Base-by-base conservation (phyloP, 192 early-diverging fungal species). In the Entomortierella beljakovae region DNA sequence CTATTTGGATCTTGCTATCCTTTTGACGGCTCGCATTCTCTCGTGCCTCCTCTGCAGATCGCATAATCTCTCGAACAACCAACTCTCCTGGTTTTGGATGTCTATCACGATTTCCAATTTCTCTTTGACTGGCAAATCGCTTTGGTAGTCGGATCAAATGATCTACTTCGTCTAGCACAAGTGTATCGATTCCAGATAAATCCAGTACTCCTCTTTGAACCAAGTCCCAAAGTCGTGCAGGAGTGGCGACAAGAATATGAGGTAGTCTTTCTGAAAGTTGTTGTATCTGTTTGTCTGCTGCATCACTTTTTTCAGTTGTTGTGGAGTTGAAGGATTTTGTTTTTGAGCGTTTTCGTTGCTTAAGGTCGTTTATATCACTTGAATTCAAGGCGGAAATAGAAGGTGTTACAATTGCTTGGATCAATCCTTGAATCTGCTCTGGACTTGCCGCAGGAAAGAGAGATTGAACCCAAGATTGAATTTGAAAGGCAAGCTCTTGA, bases 161-260 rank as follows among this genome's bases (percentile, higher is more conserved):
- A 42, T 89, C 88, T 0, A 81, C 86, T 58, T 89, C 88, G 33
- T 89, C 88, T 51, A 89, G 32, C 0, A 82, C 67, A 0, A 89
- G 31, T 3, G 81, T 82, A 8, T 82, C 64, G 29, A 87, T 64
- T 15, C 52, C 51, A 4, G 64, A 56, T 2, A 81, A 53, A 35
- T 82, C 73, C 34, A 87, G 34, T 11, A 64, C 52, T 0, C 75
- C 69, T 23, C 58, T 57, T 37, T 80, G 43, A 10, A 87, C 25
- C 10, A 84, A 29, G 0, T 82, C 58, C 28, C 81, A 62, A 9
- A 86, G 33, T 26, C 68, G 62, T 35, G 50, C 59, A n/a, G 88
- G 75, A 4, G 84, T 86, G 26, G 81, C 83, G 7, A 88, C 72
- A 6, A 83, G 48, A 1, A 81, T 57, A 46, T 84, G 81, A 18